phyloP scores from a whole-genome alignment of 73 alveolate genomes.

The Paramecium caudatum region DNA sequence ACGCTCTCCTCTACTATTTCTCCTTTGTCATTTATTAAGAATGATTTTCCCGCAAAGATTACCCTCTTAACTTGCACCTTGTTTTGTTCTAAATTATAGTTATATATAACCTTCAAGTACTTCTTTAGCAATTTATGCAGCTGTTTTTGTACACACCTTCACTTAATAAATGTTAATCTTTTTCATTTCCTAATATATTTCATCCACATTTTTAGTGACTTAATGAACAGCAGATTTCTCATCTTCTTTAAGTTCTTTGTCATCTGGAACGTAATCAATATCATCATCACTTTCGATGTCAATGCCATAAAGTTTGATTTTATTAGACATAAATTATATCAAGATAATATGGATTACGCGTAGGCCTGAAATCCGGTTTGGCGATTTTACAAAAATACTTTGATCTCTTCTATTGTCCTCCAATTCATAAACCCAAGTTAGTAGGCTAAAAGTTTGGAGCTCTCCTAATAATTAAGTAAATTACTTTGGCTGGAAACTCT shows the following conservation, averaged over 20 bases:
- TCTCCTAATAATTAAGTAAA: background rate
- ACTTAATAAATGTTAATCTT: conserved; percentile 3
- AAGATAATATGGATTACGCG: too few relatives aligned
- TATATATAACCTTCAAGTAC: conserved; percentile 10
- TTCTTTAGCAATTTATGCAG: conserved; percentile 32
- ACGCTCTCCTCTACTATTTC: conserved; percentile 53
- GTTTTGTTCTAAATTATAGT: conserved; percentile 3
- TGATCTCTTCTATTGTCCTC: conserved; percentile 36
- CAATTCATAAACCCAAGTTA: conserved; percentile 22
- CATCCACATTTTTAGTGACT: background rate
- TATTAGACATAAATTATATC: background rate
- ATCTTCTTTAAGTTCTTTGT: background rate
- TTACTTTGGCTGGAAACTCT: conserved; percentile 55
- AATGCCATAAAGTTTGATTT: conserved; percentile 45
- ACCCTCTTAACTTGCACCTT: conserved; percentile 4
- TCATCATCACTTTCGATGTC: conserved; percentile 54
- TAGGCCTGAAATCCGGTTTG: background rate
- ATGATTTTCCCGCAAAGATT: conserved; percentile 65
- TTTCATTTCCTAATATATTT: conserved; percentile 38
- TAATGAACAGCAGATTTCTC: background rate
- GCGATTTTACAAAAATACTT: conserved; percentile 50
- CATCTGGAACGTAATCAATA: conserved; percentile 7
- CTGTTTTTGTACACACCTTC: conserved; percentile 15
- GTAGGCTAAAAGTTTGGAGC: background rate
- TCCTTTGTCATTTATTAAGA: conserved; percentile 65